Conservation (phyloP, 257 asterid genomes). For the Scutellaria minor region DNA sequence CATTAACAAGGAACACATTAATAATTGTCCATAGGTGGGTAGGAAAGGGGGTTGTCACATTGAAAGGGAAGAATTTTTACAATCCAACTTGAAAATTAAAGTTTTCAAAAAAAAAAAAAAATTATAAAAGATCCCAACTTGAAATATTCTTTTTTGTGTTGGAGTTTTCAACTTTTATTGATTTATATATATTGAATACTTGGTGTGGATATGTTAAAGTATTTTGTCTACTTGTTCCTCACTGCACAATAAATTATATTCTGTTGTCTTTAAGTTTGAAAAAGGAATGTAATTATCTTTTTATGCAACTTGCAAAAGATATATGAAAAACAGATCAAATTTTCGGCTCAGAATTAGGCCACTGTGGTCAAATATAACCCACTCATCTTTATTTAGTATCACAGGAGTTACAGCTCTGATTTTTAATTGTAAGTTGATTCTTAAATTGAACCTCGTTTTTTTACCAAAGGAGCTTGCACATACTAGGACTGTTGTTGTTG, state of each 20-base stretch:
- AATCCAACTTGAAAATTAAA: neutral
- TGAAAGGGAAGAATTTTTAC: neutral
- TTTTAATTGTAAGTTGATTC: too few relatives aligned
- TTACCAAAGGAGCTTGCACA: too few relatives aligned
- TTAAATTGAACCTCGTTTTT: too few relatives aligned
- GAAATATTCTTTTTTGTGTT: conserved; percentile 25
- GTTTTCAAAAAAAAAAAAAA: too few relatives aligned
- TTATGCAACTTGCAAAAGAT: conserved; percentile 39
- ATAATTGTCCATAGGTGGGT: too few relatives aligned
- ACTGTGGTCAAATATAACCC: too few relatives aligned
- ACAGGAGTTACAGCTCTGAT: too few relatives aligned
- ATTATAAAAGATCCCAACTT: neutral
- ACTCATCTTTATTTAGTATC: too few relatives aligned
- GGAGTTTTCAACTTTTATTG: conserved; percentile 24
- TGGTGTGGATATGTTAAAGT: conserved; percentile 35
- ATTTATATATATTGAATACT: conserved; percentile 2
- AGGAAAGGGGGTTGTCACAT: neutral
- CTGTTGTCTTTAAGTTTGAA: neutral
- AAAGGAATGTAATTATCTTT: neutral
- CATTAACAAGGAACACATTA: too few relatives aligned
- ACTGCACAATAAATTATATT: conserved; percentile 9
- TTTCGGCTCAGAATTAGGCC: conserved; percentile 16
- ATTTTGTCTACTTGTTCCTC: conserved; percentile 6
- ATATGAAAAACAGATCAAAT: conserved; percentile 29
- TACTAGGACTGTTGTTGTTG: too few relatives aligned